These are phyloP conservation scores for Russula compacta DNA, from an alignment of 768 basidiomycete species.

Conservation along the genomic window DNA sequence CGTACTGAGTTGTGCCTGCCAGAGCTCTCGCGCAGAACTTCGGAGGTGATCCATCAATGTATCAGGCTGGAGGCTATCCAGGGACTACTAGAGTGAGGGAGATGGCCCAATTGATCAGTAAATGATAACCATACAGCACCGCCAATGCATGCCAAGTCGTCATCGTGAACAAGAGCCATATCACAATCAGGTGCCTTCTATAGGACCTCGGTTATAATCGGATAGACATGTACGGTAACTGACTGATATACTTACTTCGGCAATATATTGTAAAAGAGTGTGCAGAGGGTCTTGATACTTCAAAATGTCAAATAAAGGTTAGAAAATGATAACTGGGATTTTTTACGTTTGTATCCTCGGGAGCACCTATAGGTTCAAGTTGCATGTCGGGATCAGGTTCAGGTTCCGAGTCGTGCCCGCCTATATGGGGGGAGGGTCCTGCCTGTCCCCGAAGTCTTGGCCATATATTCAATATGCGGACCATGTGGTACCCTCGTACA, in stretches of 20 bases:
- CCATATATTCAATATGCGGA: background rate
- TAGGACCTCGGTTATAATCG: background rate
- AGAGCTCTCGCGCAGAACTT: background rate
- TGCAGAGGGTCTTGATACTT: background rate
- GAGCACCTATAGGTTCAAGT: background rate
- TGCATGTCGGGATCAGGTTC: background rate
- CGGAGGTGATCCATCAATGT: background rate
- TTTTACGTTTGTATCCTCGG: background rate
- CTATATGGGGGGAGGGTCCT: background rate
- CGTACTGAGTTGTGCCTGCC: background rate
- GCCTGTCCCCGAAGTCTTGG: background rate
- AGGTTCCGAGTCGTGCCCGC: background rate
- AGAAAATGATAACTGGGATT: background rate
- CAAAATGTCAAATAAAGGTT: background rate
- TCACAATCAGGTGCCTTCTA: background rate
- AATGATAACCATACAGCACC: background rate
- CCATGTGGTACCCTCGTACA: background rate
- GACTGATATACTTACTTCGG: background rate
- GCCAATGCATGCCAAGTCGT: background rate
- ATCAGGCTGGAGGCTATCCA: background rate
- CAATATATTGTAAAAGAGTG: background rate
- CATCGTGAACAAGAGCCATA: background rate
- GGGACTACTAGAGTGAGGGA: background rate
- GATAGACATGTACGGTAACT: background rate
- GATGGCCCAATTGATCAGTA: background rate